Evolutionary conservation across 2,329 filamentous ascomycete genomes (phyloP), one percentile per base, ranked within the genome.

Genomic region (Helicocarpus griseus): DNA sequence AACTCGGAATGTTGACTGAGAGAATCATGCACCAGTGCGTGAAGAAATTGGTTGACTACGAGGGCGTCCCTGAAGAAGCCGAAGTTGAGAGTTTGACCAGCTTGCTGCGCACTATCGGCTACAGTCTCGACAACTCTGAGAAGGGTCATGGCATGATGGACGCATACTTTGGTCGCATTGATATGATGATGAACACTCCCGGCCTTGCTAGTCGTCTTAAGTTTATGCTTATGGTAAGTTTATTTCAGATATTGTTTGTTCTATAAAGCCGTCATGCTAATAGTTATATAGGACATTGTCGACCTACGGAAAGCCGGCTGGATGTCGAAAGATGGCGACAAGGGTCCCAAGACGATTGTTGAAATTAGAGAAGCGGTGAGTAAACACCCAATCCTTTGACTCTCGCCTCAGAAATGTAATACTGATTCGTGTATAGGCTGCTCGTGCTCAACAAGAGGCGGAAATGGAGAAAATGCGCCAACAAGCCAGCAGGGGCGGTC

Each of bases 1-100:
- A 97, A 78, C 83, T 98, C 55, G 85, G 86, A 68, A 98, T 98
- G 93, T 80, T 98, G 70, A 98, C 93, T 55, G 88, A 96, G 70
- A 87, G 91, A 69, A 98, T 98, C 73, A 98, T 98, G 93, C 91
- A 98, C 76, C 89, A 96, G 72, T 98, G 93, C 79, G 89, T 98
- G 26, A 85, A 89, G 75, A 95, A 95, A 73, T 81, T 98, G 57
- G 87, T 98, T 59, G 91, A 98, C 73, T 97, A 94, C 71, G 86
- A 91, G 65, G 89, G 88, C 56, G 76, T 89, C 55, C 93, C 93
- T 41, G 93, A 98, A 61, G 93, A 98, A 73, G 87, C 91, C 50
- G 90, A 96, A 69, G 86, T 98, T 54, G 93, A 98, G 77, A 95
- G 89, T 60, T 82, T 98, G 70, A 89, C 85, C 63, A 96, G 94